Percentiles rank a stretch among this genome's conserved stretches.
Evolutionary conservation across 805 yeast genomes (phyloP).

Genomic region (Kodamaea sagamina): DNA sequence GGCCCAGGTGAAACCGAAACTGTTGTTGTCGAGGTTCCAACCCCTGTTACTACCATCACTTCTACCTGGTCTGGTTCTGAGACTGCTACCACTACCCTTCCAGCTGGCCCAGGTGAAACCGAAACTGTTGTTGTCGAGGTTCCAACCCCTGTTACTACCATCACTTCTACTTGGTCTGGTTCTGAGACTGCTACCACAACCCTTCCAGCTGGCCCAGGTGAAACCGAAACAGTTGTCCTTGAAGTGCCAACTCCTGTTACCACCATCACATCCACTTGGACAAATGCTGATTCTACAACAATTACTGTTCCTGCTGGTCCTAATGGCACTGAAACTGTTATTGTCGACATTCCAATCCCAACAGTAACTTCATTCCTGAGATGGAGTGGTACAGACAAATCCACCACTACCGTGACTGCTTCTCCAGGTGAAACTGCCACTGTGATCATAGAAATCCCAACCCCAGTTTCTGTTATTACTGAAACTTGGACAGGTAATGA

Average conservation of each 20-base stretch:
- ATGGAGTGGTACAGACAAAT: not conserved
- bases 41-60: conserved; percentile 16
- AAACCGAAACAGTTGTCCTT: conserved; percentile 15
- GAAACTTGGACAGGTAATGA: conserved; percentile 6
- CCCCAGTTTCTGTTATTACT: conserved; percentile 7
- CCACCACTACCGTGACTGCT: conserved; percentile 12
- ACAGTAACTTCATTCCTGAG: conserved; percentile 10
- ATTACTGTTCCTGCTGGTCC: conserved; percentile 12
- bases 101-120: conserved; percentile 15
- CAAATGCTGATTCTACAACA: conserved; percentile 6
- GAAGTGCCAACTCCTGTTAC: conserved; percentile 14
- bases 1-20: conserved; percentile 22
- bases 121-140: conserved; percentile 18
- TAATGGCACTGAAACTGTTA: conserved; percentile 15
- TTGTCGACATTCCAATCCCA: conserved; percentile 9
- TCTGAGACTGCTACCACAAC: conserved; percentile 17
- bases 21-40: conserved; percentile 25
- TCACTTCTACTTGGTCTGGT: conserved; percentile 15
- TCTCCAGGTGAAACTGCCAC: conserved; percentile 15
- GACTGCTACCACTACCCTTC: conserved; percentile 14
- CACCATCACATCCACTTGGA: conserved; percentile 10
- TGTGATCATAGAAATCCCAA: conserved; percentile 16
- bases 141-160: conserved; percentile 15
- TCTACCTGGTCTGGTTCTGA: conserved; percentile 16
- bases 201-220: conserved; percentile 11